Base-by-base conservation (phyloP, 306 rosid genomes). In the Betula pendula region DNA sequence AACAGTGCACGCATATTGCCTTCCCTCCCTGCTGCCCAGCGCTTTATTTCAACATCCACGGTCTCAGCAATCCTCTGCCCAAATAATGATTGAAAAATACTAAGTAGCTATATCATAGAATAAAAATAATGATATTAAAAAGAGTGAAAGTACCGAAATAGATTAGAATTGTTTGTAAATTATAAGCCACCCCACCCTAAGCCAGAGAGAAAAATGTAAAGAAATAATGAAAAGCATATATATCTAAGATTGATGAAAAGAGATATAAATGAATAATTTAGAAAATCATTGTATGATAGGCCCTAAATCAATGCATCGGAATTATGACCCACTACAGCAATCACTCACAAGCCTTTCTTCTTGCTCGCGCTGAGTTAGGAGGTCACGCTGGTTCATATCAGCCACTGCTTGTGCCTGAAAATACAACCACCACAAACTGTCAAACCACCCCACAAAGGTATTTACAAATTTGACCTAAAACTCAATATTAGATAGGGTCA, bases 1-100 rank as follows among this genome's bases (percentile, higher is more conserved):
- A 95, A 82, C 75, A 95, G 77, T 60, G 99, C 97, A 80, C 97
- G 96, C 87, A 95, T 77, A 72, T 95, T 95, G 83, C 97, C 94
- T 85, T 95, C 96, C 85, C 87, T 95, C 74, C 97, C 97, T 38
- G 95, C 87, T 63, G 96, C 83, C 99, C 99, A 95, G 38, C 89
- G 82, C 84, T 89, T 95, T 74, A 95, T 88, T 81, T 86, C 79
- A 75, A 27, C 71, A 85, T 89, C 94, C 75, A 65, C 72, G 25
- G 73, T 70, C 70, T 88, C 94, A 5, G 99, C 90, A 49, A 95
- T 87, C 84, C 85, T 87, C 99, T 95, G 89, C 80, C 77, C 70
- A 79, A 29, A 79, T 67, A 55, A 81, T 59, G 73, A 79, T 62
- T 74, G 73, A 33, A 78, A 25, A 75, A 58, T 16, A 42, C 47